Evolutionary conservation across 2,329 filamentous ascomycete species (phyloP).

Genomic region (Colletotrichum noveboracense): DNA sequence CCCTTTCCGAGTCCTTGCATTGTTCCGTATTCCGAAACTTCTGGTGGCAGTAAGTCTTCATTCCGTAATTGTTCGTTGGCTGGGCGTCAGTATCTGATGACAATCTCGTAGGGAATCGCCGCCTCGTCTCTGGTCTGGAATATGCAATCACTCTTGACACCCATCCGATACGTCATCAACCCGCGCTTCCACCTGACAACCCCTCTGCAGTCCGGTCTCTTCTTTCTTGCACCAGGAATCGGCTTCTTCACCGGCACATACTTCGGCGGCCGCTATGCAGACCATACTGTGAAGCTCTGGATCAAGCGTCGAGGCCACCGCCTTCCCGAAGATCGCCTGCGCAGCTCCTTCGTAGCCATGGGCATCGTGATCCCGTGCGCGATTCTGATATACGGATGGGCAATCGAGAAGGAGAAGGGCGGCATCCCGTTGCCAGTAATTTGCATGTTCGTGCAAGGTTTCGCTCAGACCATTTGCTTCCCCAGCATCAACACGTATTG

Average conservation of each 20-base stretch:
- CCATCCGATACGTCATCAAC: constrained; percentile 74
- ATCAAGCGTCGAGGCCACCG: constrained; percentile 61
- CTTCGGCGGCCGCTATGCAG: constrained; percentile 71
- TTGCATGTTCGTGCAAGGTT: constrained; percentile 73
- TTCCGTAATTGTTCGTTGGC: rapidly evolving
- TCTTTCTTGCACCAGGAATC: constrained; percentile 74
- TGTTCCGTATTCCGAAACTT: constrained; percentile 72
- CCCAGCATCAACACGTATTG: constrained; percentile 68
- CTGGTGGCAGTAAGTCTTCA: constrained; percentile 58
- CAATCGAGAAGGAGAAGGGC: constrained; percentile 7
- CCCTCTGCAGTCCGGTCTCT: constrained; percentile 70
- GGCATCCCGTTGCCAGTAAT: constrained; percentile 61
- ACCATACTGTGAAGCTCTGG: constrained; percentile 65
- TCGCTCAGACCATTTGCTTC: constrained; percentile 73
- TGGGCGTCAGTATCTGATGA: background rate
- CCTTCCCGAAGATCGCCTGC: constrained; percentile 72
- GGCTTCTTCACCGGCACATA: constrained; percentile 72
- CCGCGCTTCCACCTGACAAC: constrained; percentile 69
- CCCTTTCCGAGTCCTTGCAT: constrained; percentile 66
- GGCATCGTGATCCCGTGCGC: constrained; percentile 64
- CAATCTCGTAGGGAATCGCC: background rate
- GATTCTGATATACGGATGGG: constrained; percentile 74
- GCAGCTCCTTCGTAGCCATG: constrained; percentile 65
- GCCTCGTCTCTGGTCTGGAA: constrained; percentile 68
- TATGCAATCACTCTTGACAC: constrained; percentile 71